Percentiles rank a stretch among this genome's conserved stretches.
These are phyloP conservation scores for Tulasnella calospora DNA, from an alignment of 768 basidiomycete species.

Conservation along the genomic window DNA sequence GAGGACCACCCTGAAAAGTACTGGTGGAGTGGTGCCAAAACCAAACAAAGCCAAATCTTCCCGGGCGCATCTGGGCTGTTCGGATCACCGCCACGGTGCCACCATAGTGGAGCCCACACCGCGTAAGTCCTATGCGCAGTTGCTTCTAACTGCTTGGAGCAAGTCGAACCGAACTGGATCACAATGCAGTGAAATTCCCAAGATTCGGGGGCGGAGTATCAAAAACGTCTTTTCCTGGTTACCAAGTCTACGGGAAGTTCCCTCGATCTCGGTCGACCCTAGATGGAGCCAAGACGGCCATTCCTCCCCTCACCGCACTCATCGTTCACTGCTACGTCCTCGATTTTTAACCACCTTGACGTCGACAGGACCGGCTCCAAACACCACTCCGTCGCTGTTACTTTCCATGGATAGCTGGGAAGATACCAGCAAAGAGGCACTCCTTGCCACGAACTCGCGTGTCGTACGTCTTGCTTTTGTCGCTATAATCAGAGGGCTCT, in stretches of 20 bases:
- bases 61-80: background rate
- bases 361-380: background rate
- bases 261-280: background rate
- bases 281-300: background rate
- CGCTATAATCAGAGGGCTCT: background rate
- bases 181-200: background rate
- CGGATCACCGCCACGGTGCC: background rate
- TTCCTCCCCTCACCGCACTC: background rate
- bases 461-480: background rate
- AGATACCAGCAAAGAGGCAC: background rate
- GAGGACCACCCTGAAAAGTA: too few species aligned
- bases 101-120: background rate
- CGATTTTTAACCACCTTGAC: background rate
- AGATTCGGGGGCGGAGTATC: background rate
- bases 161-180: background rate
- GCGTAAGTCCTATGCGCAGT: background rate
- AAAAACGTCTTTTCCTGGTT: background rate
- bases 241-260: constrained; percentile 3
- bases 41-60: background rate
- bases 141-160: background rate
- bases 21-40: too few species aligned
- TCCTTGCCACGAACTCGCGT: background rate
- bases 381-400: background rate
- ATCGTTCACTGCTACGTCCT: background rate
- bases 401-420: background rate